A percentile compares a stretch with the other conserved stretches of the same genome.
Evolutionary conservation across 345 rosid genomes (phyloP).

Genomic region (Noccaea bulbosa): DNA sequence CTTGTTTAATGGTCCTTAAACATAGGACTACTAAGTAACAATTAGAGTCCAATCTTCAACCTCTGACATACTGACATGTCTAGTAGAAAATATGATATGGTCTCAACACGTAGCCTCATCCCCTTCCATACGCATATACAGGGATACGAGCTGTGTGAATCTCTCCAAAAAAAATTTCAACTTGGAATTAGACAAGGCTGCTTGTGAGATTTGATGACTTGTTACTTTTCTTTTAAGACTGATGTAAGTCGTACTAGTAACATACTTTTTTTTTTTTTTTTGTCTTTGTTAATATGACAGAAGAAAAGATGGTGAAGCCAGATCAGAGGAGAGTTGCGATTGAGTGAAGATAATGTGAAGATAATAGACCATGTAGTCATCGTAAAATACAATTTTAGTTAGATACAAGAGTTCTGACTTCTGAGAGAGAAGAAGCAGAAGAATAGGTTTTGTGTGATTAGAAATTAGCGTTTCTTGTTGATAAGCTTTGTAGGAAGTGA

Average conservation of each 20-base stretch:
- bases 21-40: slow-evolving; percentile 12
- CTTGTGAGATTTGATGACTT: neutral
- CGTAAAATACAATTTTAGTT: slow-evolving; percentile 7
- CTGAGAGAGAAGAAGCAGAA: slow-evolving; percentile 11
- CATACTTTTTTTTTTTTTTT: neutral
- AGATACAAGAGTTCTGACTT: slow-evolving; percentile 9
- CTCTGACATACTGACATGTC: neutral
- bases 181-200: slow-evolving; percentile 13
- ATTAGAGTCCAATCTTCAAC: neutral
- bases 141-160: no score
- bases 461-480: slow-evolving; percentile 23
- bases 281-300: slow-evolving; percentile 7
- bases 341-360: slow-evolving; percentile 19
- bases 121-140: no score
- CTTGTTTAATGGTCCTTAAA: neutral
- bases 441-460: slow-evolving; percentile 25
- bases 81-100: neutral
- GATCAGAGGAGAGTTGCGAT: slow-evolving; percentile 28
- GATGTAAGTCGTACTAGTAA: neutral
- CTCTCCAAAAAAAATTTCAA: no score
- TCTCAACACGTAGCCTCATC: no score
- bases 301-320: slow-evolving; percentile 23
- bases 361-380: slow-evolving; percentile 3
- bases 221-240: neutral
- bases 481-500: slow-evolving; percentile 40